Percentiles rank a stretch among this genome's conserved stretches.
Conservation (phyloP, 2,329 filamentous ascomycete genomes). For the Parastagonospora avenae region DNA sequence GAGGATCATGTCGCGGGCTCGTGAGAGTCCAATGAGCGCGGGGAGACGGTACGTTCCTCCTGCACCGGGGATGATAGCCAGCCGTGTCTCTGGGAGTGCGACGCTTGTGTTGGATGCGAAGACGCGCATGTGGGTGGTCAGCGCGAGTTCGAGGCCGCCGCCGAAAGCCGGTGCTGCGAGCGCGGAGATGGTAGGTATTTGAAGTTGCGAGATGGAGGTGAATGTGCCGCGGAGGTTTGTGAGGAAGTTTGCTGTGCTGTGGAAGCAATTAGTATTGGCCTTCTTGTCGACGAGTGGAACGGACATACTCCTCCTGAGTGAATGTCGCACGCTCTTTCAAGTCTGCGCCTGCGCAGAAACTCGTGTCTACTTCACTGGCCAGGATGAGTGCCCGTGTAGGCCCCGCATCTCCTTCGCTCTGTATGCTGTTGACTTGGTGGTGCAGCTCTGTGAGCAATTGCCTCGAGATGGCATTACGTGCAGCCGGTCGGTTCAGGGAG, state of each 20-base stretch:
- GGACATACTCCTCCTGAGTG: conserved; percentile 73
- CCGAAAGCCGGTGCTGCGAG: conserved; percentile 86
- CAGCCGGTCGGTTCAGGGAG: conserved; percentile 80
- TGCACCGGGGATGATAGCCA: conserved; percentile 93
- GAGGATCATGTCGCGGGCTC: conserved; percentile 88
- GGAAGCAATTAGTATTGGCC: no score
- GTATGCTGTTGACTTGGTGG: conserved; percentile 73
- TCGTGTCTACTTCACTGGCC: conserved; percentile 80
- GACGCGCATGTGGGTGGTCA: conserved; percentile 87
- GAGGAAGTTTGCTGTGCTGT: conserved; percentile 80
- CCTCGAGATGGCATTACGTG: conserved; percentile 89
- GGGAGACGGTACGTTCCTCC: conserved; percentile 91
- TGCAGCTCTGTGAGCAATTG: conserved; percentile 75
- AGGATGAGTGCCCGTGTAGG: conserved; percentile 80
- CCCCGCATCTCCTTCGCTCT: conserved; percentile 61
- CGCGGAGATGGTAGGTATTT: conserved; percentile 87
- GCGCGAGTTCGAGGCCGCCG: conserved; percentile 89
- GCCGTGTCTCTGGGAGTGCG: conserved; percentile 85
- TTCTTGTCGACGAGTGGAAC: no score
- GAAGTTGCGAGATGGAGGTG: conserved; percentile 71
- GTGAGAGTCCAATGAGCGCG: conserved; percentile 74
- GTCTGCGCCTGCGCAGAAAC: conserved; percentile 94
- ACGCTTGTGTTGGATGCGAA: conserved; percentile 79
- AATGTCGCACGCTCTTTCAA: conserved; percentile 85
- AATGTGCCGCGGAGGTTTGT: conserved; percentile 77